phyloP scores from a whole-genome alignment of 768 basidiomycete species.

The Amanita fuliginea region DNA sequence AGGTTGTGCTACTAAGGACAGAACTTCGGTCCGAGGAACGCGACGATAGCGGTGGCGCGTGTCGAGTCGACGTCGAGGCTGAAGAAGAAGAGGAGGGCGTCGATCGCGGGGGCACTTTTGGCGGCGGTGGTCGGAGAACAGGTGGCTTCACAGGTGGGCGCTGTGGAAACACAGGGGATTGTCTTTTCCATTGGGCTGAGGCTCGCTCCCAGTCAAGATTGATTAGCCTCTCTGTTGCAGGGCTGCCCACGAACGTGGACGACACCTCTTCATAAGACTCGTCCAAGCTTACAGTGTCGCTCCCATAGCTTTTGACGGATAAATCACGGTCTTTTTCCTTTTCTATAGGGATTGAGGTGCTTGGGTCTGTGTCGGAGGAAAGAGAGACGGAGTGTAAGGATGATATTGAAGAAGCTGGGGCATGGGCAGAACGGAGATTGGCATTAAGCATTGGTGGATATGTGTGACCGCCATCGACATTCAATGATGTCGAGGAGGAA shows the following conservation, averaged over 20 bases:
- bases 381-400: constrained; percentile 80
- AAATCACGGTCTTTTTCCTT: constrained; percentile 24
- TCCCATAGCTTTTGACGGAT: constrained; percentile 10
- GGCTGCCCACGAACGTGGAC: constrained; percentile 40
- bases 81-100: constrained; percentile 21
- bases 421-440: constrained; percentile 34
- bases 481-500: constrained; percentile 17
- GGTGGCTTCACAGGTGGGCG: constrained; percentile 26
- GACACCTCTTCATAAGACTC: constrained; percentile 70
- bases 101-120: constrained; percentile 15
- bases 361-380: constrained; percentile 47
- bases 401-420: constrained; percentile 60
- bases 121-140: constrained; percentile 17
- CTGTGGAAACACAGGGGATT: constrained; percentile 38
- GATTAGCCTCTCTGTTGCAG: constrained; percentile 32
- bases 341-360: constrained; percentile 28
- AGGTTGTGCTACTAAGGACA: constrained; percentile 39
- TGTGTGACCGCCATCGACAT: constrained; percentile 45
- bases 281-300: constrained; percentile 46
- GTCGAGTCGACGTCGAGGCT: constrained; percentile 26
- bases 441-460: constrained; percentile 37
- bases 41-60: constrained; percentile 32
- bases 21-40: constrained; percentile 56
- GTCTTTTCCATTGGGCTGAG: constrained; percentile 20
- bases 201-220: constrained; percentile 41